Evolutionary conservation across 192 early-diverging fungal genomes (phyloP).

Genomic region (Gigaspora rosea): DNA sequence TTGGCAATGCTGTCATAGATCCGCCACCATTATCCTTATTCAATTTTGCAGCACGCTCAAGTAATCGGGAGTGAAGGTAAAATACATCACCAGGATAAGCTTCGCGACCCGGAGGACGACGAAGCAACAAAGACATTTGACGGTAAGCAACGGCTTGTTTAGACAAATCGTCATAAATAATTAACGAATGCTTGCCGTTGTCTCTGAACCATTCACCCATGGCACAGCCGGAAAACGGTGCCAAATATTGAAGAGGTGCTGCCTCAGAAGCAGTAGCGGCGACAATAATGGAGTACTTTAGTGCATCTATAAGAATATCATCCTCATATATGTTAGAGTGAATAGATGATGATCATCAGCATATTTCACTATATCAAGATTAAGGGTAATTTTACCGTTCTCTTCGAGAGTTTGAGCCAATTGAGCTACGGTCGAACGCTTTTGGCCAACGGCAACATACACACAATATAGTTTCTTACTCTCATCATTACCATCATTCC

Average conservation of each 20-base stretch:
- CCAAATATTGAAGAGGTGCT: slow-evolving; percentile 97
- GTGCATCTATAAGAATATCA: slow-evolving; percentile 62
- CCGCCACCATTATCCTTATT: slow-evolving; percentile 93
- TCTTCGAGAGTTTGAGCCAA: slow-evolving; percentile 98
- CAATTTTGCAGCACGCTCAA: slow-evolving; percentile 99
- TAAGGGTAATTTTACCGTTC: slow-evolving; percentile 46
- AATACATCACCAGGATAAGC: slow-evolving; percentile 99
- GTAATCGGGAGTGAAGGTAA: slow-evolving; percentile 98
- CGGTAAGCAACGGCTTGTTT: slow-evolving; percentile 99
- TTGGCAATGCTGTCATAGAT: slow-evolving; percentile 98
- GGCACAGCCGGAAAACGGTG: slow-evolving; percentile 97
- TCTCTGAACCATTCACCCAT: slow-evolving; percentile 99
- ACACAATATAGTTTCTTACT: slow-evolving; percentile 99
- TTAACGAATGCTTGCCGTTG: slow-evolving; percentile 96
- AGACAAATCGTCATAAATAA: slow-evolving; percentile 99
- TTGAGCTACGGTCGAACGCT: slow-evolving; percentile 99
- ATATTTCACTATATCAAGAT: neutral
- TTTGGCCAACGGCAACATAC: slow-evolving; percentile 99
- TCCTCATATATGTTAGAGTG: neutral
- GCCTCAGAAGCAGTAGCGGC: slow-evolving; percentile 99
- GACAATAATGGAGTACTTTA: slow-evolving; percentile 98
- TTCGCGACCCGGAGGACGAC: slow-evolving; percentile 99
- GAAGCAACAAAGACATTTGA: slow-evolving; percentile 99
- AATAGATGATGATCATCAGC: neutral
- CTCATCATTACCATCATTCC: slow-evolving; percentile 95